Evolutionary conservation across 1,139 yeast genomes (phyloP).

Genomic region (Geotrichum klebahnii): DNA sequence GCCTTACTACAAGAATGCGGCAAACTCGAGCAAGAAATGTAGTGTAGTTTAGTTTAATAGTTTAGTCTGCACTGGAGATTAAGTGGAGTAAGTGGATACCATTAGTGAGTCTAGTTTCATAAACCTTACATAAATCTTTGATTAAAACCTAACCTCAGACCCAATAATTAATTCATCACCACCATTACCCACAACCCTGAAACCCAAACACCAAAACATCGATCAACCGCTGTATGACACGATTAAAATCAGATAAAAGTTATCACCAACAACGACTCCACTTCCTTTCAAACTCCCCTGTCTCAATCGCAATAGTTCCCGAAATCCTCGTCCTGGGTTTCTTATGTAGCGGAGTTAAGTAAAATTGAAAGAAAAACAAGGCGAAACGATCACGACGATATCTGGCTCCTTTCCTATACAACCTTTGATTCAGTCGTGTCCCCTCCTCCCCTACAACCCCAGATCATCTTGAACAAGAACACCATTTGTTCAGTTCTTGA

Average conservation of each 20-base stretch:
- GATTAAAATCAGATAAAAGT: background rate
- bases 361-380: background rate
- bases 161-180: too few species aligned
- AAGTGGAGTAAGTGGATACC: too few species aligned
- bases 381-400: background rate
- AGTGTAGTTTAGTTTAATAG: background rate
- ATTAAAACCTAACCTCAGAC: too few species aligned
- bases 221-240: too few species aligned
- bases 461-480: too few species aligned
- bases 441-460: background rate
- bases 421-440: background rate
- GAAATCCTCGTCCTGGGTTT: background rate
- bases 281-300: background rate
- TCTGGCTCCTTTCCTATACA: background rate
- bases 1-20: conserved; percentile 4
- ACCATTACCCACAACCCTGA: too few species aligned
- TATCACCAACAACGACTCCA: background rate
- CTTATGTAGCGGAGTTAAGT: background rate
- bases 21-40: conserved; percentile 1
- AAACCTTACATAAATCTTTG: too few species aligned
- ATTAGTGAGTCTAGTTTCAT: too few species aligned
- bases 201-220: too few species aligned
- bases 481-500: too few species aligned
- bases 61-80: background rate
- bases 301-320: background rate